phyloP scores from a whole-genome alignment of 768 basidiomycete species.

The Leccinum incarnatum region DNA sequence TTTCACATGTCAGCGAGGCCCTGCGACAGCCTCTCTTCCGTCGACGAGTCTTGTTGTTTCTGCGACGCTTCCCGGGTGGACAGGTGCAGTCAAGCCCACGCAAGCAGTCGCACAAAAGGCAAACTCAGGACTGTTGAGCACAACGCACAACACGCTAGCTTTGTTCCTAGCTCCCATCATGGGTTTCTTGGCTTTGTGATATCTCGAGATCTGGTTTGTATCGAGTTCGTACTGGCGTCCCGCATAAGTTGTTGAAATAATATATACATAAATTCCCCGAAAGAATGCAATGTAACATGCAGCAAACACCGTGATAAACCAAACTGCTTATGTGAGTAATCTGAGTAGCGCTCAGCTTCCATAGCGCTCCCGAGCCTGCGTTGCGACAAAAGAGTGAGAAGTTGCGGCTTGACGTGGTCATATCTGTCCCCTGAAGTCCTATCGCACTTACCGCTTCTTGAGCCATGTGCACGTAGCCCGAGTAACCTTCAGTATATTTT shows the following conservation, averaged over 20 bases:
- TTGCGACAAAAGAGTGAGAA: slow-evolving; percentile 27
- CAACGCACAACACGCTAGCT: slow-evolving; percentile 20
- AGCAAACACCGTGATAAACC: slow-evolving; percentile 13
- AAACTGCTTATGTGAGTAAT: slow-evolving; percentile 11
- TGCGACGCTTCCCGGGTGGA: slow-evolving; percentile 48
- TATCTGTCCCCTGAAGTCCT: slow-evolving; percentile 22
- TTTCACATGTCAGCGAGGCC: slow-evolving; percentile 71
- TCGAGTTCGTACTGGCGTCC: background rate
- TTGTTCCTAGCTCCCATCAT: slow-evolving; percentile 28
- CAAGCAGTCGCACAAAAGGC: slow-evolving; percentile 16
- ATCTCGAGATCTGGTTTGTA: slow-evolving; percentile 1
- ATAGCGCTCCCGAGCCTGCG: slow-evolving; percentile 37
- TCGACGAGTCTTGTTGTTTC: slow-evolving; percentile 65
- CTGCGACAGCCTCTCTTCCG: slow-evolving; percentile 47
- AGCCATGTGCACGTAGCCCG: slow-evolving; percentile 69
- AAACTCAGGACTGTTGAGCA: slow-evolving; percentile 18
- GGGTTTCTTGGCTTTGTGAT: slow-evolving; percentile 27
- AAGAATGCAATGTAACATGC: slow-evolving; percentile 12
- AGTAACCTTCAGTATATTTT: slow-evolving; percentile 65
- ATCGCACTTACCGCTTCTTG: slow-evolving; percentile 58
- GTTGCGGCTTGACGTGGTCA: slow-evolving; percentile 14
- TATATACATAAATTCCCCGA: slow-evolving; percentile 22
- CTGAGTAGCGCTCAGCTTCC: slow-evolving; percentile 25
- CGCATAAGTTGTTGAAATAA: slow-evolving; percentile 6
- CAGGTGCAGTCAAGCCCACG: slow-evolving; percentile 10